phyloP scores from a whole-genome alignment of 768 basidiomycete genomes.

The Trametes maxima region DNA sequence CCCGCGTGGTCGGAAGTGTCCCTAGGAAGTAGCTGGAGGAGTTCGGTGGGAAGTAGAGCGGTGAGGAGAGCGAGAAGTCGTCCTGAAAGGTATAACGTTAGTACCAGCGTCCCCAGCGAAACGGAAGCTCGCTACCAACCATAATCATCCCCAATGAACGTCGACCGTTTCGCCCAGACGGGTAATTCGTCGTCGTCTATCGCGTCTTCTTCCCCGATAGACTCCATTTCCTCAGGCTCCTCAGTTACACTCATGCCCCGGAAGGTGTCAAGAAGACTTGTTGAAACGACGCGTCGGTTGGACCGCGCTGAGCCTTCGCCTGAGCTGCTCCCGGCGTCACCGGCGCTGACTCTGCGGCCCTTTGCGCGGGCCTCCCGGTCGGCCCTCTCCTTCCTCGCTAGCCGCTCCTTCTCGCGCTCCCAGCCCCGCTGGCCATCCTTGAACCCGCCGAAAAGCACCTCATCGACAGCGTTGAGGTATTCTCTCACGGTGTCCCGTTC shows the following conservation, averaged over 20 bases:
- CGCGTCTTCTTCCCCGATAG: constrained; percentile 49
- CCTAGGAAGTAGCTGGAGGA: constrained; percentile 45
- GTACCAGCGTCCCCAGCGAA: not conserved
- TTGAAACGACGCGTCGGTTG: constrained; percentile 58
- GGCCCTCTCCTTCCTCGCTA: constrained; percentile 44
- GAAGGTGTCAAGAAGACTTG: constrained; percentile 59
- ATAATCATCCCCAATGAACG: constrained; percentile 57
- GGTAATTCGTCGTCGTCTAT: constrained; percentile 76
- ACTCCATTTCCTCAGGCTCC: constrained; percentile 60
- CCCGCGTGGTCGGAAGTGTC: constrained; percentile 34
- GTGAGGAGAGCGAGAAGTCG: constrained; percentile 65
- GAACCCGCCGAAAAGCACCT: constrained; percentile 69
- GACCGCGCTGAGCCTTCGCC: constrained; percentile 17
- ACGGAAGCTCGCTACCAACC: constrained; percentile 44
- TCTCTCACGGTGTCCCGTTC: constrained; percentile 58
- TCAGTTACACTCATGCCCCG: constrained; percentile 46
- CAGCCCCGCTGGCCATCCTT: constrained; percentile 51
- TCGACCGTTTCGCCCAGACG: constrained; percentile 68
- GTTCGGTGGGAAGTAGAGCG: constrained; percentile 57
- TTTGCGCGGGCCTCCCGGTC: constrained; percentile 43
- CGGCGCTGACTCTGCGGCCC: constrained; percentile 50
- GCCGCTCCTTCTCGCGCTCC: constrained; percentile 49
- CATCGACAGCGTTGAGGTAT: constrained; percentile 81
- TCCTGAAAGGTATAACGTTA: constrained; percentile 39
- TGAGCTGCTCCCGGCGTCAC: constrained; percentile 37